Base-by-base conservation (phyloP, 768 basidiomycete genomes). In the Nidularia pulvinata region DNA sequence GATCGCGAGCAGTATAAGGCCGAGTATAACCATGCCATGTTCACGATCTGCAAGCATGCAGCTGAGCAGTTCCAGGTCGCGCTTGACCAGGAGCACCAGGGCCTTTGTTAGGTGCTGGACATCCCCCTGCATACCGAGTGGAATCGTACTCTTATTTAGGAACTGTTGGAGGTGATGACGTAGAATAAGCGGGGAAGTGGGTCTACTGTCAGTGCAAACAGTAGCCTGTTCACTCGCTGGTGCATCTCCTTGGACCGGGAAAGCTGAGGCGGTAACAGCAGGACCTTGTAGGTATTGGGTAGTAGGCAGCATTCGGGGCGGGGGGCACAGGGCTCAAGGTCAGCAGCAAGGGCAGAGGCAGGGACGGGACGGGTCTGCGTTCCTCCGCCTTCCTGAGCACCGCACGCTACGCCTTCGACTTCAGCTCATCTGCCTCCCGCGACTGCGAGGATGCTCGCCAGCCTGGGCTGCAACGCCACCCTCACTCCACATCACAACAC, bases 21-120 rank as follows among this genome's bases (percentile, higher is more conserved):
- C 0, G 76, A 82, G 37, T 76, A 78, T 59, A 57, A 67, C 14
- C 59, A 65, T 0, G 63, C 74, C 4, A 76, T 85, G 75, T 62
- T 62, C 25, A 73, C 61, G 48, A 78, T 85, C 50, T 70, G 76
- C 32, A 49, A 48, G 6, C 56, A 82, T 3, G 83, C 81, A 0
- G 65, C 69, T 50, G 82, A 81, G 34, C 73, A 76, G 54, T 85
- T 75, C 55, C 65, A 66, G 10, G 61, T 56, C 39, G 77, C 71
- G 19, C 63, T 86, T 36, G 71, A 73, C 35, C 69, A 74, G 7
- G 83, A 85, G 58, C 72, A 80, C 4, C 69, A 76, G 60, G 75
- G 81, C 51, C 72, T 79, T n/a, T 69, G 71, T 1, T 81, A 79
- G 81, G 72, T 73, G 7, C 64, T 74, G 5, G 77, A 78, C 25